Conservation (phyloP, 495 filamentous ascomycete genomes). For the Rhypophila decipiens region DNA sequence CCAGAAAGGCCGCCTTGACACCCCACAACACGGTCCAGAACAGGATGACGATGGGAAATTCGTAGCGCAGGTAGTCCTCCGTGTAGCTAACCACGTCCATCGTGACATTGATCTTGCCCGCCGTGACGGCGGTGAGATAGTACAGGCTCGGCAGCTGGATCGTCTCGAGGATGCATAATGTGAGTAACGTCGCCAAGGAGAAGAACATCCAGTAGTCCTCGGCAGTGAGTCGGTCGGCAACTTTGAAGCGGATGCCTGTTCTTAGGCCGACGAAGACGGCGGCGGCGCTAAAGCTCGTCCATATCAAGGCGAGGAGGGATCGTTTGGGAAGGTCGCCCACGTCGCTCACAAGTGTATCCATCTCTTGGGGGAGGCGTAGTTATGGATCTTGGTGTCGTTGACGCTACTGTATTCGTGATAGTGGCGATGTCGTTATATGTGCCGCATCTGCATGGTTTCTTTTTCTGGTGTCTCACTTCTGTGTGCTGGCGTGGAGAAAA, state of each 20-base stretch:
- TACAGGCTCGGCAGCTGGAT: constrained; percentile 38
- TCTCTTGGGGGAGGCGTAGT: too few species aligned
- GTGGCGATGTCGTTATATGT: too few species aligned
- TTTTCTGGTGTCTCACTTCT: too few species aligned
- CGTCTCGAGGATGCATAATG: constrained; percentile 38
- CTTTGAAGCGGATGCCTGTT: constrained; percentile 29
- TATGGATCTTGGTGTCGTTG: too few species aligned
- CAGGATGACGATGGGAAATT: constrained; percentile 40
- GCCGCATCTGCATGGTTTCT: too few species aligned
- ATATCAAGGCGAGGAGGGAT: constrained; percentile 26
- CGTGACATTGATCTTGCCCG: constrained; percentile 22
- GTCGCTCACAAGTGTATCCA: background rate
- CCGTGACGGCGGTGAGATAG: constrained; percentile 25
- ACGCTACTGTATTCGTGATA: too few species aligned
- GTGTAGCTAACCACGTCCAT: constrained; percentile 15
- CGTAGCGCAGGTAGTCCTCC: constrained; percentile 28
- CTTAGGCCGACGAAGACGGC: constrained; percentile 33
- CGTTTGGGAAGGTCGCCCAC: constrained; percentile 18
- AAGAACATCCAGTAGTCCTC: constrained; percentile 43
- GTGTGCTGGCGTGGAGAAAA: too few species aligned
- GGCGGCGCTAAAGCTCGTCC: constrained; percentile 30
- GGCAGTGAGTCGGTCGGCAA: constrained; percentile 18
- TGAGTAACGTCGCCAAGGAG: constrained; percentile 28
- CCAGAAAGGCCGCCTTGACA: constrained; percentile 43
- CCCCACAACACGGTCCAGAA: constrained; percentile 45